Conservation (phyloP, 2,329 filamentous ascomycete genomes). For the Pseudogymnoascus sp. region DNA sequence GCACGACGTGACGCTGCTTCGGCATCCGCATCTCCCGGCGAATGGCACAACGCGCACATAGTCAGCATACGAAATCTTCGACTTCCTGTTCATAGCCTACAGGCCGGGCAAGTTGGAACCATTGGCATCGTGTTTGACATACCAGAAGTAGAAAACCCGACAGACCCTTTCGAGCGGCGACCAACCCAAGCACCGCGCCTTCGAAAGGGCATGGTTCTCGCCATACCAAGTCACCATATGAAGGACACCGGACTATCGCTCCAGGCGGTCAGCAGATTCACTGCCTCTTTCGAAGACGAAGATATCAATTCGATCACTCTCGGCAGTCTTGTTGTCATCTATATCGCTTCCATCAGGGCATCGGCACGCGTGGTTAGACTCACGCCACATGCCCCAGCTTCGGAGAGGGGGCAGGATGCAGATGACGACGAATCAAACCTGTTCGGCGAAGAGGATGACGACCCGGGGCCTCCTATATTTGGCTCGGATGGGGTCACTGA, state of each 20-base stretch:
- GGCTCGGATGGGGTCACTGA: conserved; percentile 34
- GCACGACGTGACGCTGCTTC: conserved; percentile 40
- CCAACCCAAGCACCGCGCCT: conserved; percentile 37
- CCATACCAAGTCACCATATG: conserved; percentile 53
- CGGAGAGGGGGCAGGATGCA: conserved; percentile 23
- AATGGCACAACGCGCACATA: conserved; percentile 75
- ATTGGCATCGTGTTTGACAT: conserved; percentile 65
- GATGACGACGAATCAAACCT: conserved; percentile 35
- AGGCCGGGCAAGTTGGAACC: conserved; percentile 80
- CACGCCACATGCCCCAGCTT: conserved; percentile 21
- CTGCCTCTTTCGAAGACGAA: conserved; percentile 60
- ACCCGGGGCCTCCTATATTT: conserved; percentile 30
- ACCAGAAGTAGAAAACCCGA: conserved; percentile 28
- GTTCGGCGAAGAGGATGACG: conserved; percentile 31
- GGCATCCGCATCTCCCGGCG: conserved; percentile 47
- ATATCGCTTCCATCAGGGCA: conserved; percentile 79
- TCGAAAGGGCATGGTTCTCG: conserved; percentile 78
- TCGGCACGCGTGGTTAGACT: conserved; percentile 63
- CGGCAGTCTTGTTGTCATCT: conserved; percentile 70
- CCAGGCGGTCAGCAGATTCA: conserved; percentile 59
- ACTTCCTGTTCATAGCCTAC: conserved; percentile 68
- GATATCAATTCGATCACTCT: conserved; percentile 56
- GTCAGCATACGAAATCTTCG: conserved; percentile 84
- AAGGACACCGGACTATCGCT: conserved; percentile 48
- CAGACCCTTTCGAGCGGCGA: conserved; percentile 26